Conservation (phyloP, 2,329 filamentous ascomycete species). For the Neurospora sp. region DNA sequence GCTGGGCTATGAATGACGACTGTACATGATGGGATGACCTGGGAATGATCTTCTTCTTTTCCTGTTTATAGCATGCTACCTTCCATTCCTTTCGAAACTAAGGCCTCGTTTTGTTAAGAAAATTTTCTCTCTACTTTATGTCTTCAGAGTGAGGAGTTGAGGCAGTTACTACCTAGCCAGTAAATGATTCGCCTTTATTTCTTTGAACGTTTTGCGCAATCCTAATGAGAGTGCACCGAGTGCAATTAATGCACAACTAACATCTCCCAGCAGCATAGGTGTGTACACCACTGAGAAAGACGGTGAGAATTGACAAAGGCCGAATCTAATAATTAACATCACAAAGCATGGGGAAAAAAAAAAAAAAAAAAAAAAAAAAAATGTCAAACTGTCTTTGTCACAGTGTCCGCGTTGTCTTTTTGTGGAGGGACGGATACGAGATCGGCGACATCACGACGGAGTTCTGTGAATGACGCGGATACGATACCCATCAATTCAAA, state of each 20-base stretch:
- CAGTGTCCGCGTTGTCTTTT: not conserved
- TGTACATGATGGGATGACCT: not conserved
- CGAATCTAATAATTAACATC: not conserved
- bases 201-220: not conserved
- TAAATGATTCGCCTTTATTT: not conserved
- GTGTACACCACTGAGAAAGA: not conserved
- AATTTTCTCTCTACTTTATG: not conserved
- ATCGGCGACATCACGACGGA: not conserved
- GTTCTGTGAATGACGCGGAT: not conserved
- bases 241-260: too few relatives aligned
- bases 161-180: not conserved
- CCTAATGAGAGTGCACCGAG: too few relatives aligned
- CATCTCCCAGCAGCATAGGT: not conserved
- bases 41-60: not conserved
- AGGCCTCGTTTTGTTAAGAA: not conserved
- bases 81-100: not conserved
- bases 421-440: not conserved
- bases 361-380: too few relatives aligned
- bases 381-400: not conserved
- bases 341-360: not conserved
- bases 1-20: not conserved
- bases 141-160: not conserved
- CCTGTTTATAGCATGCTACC: not conserved
- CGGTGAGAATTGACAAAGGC: not conserved
- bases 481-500: not conserved